A percentile compares a stretch with the other conserved stretches of the same genome.
Conservation (phyloP, 2,329 filamentous ascomycete genomes). For the Macrophomina pseudophaseolina region DNA sequence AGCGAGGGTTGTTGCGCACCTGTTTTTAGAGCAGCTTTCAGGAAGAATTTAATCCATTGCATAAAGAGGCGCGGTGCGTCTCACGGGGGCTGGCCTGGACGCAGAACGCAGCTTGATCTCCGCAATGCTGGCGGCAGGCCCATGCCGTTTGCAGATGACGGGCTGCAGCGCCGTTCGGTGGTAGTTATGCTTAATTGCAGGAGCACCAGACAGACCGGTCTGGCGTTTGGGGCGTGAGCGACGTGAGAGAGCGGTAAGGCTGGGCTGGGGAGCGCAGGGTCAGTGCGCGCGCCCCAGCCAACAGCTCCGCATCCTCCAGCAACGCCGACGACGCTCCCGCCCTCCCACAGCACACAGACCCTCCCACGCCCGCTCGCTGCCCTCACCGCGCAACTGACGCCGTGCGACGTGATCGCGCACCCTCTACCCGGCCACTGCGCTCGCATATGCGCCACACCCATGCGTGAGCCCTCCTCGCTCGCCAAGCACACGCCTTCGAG, state of each 20-base stretch:
- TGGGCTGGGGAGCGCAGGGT: background rate
- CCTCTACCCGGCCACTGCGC: slow-evolving; percentile 21
- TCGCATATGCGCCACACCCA: slow-evolving; percentile 25
- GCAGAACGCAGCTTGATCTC: too few relatives aligned
- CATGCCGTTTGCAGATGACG: background rate
- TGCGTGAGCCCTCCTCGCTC: slow-evolving; percentile 21
- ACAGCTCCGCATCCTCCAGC: slow-evolving; percentile 22
- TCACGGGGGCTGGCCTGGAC: too few relatives aligned
- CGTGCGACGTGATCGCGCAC: slow-evolving; percentile 24
- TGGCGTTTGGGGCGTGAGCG: background rate
- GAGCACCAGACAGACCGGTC: background rate
- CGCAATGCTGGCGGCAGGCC: background rate
- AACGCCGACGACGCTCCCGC: slow-evolving; percentile 14
- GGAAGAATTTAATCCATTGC: background rate
- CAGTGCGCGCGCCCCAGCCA: slow-evolving; percentile 7
- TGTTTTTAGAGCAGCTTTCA: background rate
- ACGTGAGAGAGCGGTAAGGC: slow-evolving; percentile 14
- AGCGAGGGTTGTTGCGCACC: background rate
- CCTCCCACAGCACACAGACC: slow-evolving; percentile 23
- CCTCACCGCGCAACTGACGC: slow-evolving; percentile 21
- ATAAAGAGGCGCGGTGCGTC: background rate
- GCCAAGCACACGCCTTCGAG: slow-evolving; percentile 24
- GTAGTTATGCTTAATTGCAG: slow-evolving; percentile 18
- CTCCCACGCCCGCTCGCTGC: slow-evolving; percentile 19
- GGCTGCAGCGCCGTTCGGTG: background rate